Evolutionary conservation across 106 monocot genomes (phyloP).

Genomic region (Triglochin maritima): DNA sequence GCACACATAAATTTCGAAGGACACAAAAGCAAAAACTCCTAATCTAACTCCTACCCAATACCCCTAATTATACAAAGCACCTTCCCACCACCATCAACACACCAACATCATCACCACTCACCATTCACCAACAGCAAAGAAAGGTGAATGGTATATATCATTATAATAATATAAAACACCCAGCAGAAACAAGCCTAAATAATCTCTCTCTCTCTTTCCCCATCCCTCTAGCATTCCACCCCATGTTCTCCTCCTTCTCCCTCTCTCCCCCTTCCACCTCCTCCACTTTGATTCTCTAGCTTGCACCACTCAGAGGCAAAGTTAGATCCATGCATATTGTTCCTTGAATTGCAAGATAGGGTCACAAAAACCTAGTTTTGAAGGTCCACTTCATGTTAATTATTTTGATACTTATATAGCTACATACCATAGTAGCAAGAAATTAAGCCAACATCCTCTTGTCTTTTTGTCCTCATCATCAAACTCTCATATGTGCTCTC

Average conservation of each 20-base stretch:
- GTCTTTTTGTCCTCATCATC: too few relatives aligned
- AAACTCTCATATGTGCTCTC: too few relatives aligned
- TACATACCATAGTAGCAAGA: too few relatives aligned
- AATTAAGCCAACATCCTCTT: too few relatives aligned
- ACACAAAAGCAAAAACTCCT: neutral
- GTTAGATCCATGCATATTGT: too few relatives aligned
- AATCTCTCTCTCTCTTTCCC: neutral
- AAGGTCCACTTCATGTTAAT: too few relatives aligned
- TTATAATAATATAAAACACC: neutral
- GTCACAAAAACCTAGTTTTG: too few relatives aligned
- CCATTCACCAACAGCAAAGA: neutral
- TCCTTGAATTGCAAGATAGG: too few relatives aligned
- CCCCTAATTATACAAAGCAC: neutral
- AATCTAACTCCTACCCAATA: conserved; percentile 3
- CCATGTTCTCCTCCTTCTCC: neutral
- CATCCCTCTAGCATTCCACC: neutral
- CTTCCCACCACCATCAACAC: neutral
- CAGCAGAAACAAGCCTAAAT: neutral
- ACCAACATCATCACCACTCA: neutral
- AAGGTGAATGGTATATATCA: neutral
- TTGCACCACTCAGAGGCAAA: too few relatives aligned
- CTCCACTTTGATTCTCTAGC: neutral
- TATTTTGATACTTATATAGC: too few relatives aligned
- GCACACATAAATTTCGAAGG: neutral
- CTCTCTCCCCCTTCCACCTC: neutral